A percentile compares a stretch with the other conserved stretches of the same genome.
Conservation (phyloP, 2,329 filamentous ascomycete species). For the Verticillium albo-atrum region DNA sequence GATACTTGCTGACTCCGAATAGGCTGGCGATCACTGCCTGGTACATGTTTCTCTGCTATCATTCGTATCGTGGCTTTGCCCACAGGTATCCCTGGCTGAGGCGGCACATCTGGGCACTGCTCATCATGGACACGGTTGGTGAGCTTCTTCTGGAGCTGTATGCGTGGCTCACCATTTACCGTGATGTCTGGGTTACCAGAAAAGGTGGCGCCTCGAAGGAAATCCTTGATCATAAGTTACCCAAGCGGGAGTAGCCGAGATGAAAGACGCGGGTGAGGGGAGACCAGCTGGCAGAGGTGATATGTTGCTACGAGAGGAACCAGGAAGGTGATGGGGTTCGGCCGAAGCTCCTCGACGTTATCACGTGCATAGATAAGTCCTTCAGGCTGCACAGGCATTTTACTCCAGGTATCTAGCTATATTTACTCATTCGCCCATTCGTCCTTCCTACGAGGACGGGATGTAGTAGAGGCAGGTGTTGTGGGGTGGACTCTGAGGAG, state of each 20-base stretch:
- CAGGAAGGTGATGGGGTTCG: no score
- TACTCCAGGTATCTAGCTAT: neutral
- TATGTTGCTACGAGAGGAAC: no score
- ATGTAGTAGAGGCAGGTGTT: neutral
- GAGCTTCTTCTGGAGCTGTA: conserved; percentile 7
- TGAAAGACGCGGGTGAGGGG: no score
- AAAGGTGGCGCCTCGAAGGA: neutral
- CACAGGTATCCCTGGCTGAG: conserved; percentile 4
- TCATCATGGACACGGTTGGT: conserved; percentile 7
- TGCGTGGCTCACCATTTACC: conserved; percentile 5
- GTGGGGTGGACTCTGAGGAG: neutral
- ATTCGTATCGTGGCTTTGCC: conserved; percentile 2
- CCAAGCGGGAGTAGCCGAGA: neutral
- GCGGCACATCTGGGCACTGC: conserved; percentile 5
- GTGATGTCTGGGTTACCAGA: conserved; percentile 4
- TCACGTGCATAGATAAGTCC: no score
- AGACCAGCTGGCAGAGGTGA: no score
- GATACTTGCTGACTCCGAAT: neutral
- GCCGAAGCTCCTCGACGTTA: no score
- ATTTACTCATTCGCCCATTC: no score
- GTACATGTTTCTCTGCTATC: conserved; percentile 5
- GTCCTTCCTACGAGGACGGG: neutral
- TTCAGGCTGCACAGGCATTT: no score
- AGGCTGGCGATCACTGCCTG: conserved; percentile 5
- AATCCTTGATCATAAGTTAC: neutral